Percentiles rank a stretch among this genome's conserved stretches.
These are phyloP conservation scores for Gentiana macrophylla DNA, from an alignment of 257 asterid genomes.

Conservation along the genomic window DNA sequence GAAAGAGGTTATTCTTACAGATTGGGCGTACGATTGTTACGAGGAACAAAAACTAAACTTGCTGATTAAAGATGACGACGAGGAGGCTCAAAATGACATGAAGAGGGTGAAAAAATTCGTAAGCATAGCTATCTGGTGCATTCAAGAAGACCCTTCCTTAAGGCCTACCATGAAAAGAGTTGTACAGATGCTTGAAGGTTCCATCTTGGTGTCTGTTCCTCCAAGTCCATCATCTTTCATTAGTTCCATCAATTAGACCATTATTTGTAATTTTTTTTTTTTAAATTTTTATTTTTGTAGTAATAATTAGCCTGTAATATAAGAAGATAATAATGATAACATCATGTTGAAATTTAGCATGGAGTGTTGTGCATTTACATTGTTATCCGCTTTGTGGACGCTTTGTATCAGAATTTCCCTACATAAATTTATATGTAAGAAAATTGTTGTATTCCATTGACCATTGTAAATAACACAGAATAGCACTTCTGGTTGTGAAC, in stretches of 20 bases:
- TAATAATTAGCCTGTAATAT: too few species aligned
- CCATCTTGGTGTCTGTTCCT: constrained; percentile 17
- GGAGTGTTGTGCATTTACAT: too few species aligned
- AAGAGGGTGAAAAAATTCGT: constrained; percentile 15
- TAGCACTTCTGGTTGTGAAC: too few species aligned
- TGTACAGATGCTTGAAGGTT: constrained; percentile 27
- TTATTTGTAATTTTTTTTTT: background rate
- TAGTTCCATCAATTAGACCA: background rate
- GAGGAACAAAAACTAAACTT: background rate
- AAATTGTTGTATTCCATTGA: too few species aligned
- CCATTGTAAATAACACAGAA: too few species aligned
- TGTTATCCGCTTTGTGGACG: too few species aligned
- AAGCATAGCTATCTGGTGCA: constrained; percentile 27
- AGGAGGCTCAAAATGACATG: constrained; percentile 2
- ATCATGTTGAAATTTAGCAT: too few species aligned
- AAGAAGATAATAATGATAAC: too few species aligned
- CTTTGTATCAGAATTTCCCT: too few species aligned
- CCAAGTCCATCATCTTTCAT: constrained; percentile 17
- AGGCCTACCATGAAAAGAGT: constrained; percentile 39
- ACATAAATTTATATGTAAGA: too few species aligned
- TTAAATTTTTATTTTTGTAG: too few species aligned
- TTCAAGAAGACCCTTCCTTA: constrained; percentile 25
- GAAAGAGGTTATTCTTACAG: constrained; percentile 2
- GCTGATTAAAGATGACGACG: background rate
- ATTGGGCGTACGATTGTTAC: constrained; percentile 1